Evolutionary conservation across 2,329 filamentous ascomycete species (phyloP).

Genomic region (Aspergillus fischeri): DNA sequence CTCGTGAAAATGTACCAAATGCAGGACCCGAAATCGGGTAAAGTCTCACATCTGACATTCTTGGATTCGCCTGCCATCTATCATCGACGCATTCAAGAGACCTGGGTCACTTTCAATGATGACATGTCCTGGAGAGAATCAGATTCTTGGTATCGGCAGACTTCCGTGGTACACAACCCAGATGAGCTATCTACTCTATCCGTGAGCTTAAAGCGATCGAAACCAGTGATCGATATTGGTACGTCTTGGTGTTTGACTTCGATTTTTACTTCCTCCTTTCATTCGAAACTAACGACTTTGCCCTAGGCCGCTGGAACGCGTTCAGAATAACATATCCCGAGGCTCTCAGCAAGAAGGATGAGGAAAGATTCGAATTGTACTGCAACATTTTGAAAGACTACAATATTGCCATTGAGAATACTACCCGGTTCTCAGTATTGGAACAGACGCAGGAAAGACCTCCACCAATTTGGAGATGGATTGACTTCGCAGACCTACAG

Average conservation of each 20-base stretch:
- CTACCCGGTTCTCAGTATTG: constrained; percentile 41
- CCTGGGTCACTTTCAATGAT: constrained; percentile 39
- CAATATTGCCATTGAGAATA: constrained; percentile 58
- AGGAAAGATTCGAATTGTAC: constrained; percentile 41
- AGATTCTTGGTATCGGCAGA: constrained; percentile 61
- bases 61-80: constrained; percentile 45
- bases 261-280: background rate
- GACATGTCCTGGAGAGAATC: constrained; percentile 51
- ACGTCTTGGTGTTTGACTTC: constrained; percentile 15
- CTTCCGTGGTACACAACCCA: constrained; percentile 53
- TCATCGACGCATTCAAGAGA: constrained; percentile 36
- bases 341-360: constrained; percentile 20
- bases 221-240: constrained; percentile 58
- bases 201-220: constrained; percentile 46
- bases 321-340: constrained; percentile 51
- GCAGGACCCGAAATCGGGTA: constrained; percentile 12
- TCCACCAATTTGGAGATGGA: constrained; percentile 37
- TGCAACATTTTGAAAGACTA: constrained; percentile 62
- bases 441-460: constrained; percentile 17
- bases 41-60: constrained; percentile 33
- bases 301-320: constrained; percentile 58
- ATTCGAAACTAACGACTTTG: constrained; percentile 1
- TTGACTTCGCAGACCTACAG: constrained; percentile 30
- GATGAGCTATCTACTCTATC: constrained; percentile 31
- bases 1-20: constrained; percentile 38